Percentiles rank a stretch among this genome's conserved stretches.
Evolutionary conservation across 805 yeast genomes (phyloP).

Genomic region (Ogataea pignaliae): DNA sequence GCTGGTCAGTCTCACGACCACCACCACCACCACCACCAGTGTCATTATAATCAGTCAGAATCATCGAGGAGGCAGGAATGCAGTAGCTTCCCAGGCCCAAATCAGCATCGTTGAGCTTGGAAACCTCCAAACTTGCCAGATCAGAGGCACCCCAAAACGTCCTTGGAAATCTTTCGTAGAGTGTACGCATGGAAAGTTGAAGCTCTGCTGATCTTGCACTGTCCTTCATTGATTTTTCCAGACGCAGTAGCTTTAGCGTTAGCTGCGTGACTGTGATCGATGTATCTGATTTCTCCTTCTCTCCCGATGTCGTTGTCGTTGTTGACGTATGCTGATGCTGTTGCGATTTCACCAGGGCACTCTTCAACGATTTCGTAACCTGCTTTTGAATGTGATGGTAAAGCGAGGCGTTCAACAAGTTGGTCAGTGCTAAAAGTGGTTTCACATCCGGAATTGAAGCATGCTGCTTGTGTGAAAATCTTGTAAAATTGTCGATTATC

Average conservation of each 20-base stretch:
- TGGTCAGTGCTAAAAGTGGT: not conserved
- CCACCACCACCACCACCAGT: too few relatives aligned
- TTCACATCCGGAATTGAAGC: not conserved
- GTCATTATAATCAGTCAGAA: not conserved
- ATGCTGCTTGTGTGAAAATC: not conserved
- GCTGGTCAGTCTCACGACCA: not conserved
- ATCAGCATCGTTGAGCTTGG: not conserved
- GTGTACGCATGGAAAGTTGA: conserved; percentile 8
- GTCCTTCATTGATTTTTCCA: conserved; percentile 9
- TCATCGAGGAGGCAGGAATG: not conserved
- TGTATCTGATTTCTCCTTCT: conserved; percentile 2
- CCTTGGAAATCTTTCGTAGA: conserved; percentile 14
- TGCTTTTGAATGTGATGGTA: not conserved
- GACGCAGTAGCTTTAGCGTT: conserved; percentile 9
- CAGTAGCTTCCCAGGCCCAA: not conserved
- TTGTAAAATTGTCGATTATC: conserved; percentile 20
- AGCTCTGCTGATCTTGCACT: conserved; percentile 16
- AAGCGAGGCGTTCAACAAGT: not conserved
- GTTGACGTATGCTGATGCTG: not conserved
- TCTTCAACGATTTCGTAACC: not conserved
- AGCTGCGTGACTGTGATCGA: conserved; percentile 2
- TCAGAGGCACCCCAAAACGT: conserved; percentile 3
- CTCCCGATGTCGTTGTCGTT: not conserved
- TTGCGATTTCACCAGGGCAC: not conserved
- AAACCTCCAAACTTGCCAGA: not conserved